Evolutionary conservation across 257 asterid genomes (phyloP).

Genomic region (Rhazya stricta): DNA sequence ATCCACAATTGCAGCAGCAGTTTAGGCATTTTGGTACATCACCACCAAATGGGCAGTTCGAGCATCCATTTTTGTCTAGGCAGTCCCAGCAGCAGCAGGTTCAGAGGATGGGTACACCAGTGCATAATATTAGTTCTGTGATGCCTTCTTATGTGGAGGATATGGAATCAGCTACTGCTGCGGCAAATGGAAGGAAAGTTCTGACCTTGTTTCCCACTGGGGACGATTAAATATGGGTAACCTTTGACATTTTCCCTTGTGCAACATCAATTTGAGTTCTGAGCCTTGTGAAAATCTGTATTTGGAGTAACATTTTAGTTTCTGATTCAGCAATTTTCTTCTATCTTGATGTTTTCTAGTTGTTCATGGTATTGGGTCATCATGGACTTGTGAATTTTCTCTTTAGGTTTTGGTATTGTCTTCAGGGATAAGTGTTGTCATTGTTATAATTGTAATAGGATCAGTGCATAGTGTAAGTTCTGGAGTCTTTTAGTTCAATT

Average conservation of each 20-base stretch:
- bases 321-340: conserved; percentile 19
- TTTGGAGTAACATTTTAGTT: conserved; percentile 24
- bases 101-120: conserved; percentile 59
- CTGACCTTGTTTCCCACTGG: conserved; percentile 82
- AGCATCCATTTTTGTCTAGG: conserved; percentile 42
- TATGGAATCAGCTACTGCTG: conserved; percentile 42
- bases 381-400: conserved; percentile 17
- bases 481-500: conserved; percentile 18
- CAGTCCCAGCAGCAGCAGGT: conserved; percentile 47
- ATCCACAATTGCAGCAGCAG: conserved; percentile 34
- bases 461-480: conserved; percentile 21
- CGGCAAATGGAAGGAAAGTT: conserved; percentile 52
- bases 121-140: conserved; percentile 30
- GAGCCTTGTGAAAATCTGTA: conserved; percentile 21
- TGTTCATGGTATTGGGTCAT: conserved; percentile 14
- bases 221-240: conserved; percentile 39
- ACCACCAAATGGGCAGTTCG: conserved; percentile 50
- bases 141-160: conserved; percentile 47
- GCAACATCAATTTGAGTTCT: conserved; percentile 20
- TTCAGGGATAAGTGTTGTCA: conserved; percentile 17
- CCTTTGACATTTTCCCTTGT: conserved; percentile 13
- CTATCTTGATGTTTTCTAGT: conserved; percentile 25
- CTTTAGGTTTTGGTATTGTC: conserved; percentile 4
- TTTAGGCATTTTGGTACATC: conserved; percentile 39
- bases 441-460: conserved; percentile 15